phyloP scores from a whole-genome alignment of 139 green algal species.

The Edaphochlamys debaryana region DNA sequence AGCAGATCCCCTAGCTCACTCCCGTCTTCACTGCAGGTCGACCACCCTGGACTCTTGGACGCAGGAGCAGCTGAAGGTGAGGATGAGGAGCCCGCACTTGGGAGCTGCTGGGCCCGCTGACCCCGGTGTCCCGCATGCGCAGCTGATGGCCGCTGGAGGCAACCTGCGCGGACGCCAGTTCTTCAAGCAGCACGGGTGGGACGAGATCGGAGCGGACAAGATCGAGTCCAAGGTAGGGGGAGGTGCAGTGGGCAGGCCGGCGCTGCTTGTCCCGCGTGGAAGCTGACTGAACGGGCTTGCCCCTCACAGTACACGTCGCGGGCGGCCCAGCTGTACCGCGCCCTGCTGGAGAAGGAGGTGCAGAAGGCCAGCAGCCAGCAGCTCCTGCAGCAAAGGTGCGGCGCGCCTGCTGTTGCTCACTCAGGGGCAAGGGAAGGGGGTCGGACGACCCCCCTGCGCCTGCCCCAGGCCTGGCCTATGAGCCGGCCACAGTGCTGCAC shows the following conservation, averaged over 20 bases:
- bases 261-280: no score
- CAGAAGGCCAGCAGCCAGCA: slow-evolving; percentile 53
- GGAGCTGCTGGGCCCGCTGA: no score
- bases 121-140: not conserved
- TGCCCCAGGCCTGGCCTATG: no score
- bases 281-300: not conserved
- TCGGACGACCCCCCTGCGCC: no score
- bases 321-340: slow-evolving; percentile 91
- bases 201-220: slow-evolving; percentile 89
- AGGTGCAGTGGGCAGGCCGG: no score
- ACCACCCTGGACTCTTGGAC: slow-evolving; percentile 78
- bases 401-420: no score
- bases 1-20: no score
- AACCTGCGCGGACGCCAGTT: slow-evolving; percentile 91
- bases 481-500: no score
- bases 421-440: no score
- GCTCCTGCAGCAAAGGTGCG: slow-evolving; percentile 39
- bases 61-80: slow-evolving; percentile 93
- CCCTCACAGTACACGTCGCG: slow-evolving; percentile 89
- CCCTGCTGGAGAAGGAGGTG: slow-evolving; percentile 91
- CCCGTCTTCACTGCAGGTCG: slow-evolving; percentile 44
- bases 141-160: slow-evolving; percentile 88
- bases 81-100: not conserved
- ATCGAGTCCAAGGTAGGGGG: slow-evolving; percentile 89
- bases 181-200: slow-evolving; percentile 99